Conservation (phyloP, 768 basidiomycete genomes). For the Lactifluus piperatus region DNA sequence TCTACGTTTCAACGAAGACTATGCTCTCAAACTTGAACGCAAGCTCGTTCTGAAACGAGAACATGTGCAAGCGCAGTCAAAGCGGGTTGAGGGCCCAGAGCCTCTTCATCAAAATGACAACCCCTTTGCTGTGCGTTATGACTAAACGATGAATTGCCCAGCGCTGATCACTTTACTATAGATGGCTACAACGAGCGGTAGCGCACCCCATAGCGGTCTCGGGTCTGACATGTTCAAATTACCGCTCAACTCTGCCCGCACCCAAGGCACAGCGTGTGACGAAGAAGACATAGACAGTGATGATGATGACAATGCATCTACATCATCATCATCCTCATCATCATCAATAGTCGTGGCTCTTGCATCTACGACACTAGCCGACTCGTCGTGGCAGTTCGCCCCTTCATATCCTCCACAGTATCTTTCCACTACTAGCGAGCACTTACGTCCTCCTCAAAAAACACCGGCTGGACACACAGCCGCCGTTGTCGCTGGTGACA, state of each 20-base stretch:
- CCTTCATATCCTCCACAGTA: constrained; percentile 64
- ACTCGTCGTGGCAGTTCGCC: constrained; percentile 58
- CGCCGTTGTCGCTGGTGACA: constrained; percentile 36
- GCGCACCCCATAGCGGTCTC: constrained; percentile 39
- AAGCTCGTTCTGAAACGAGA: constrained; percentile 38
- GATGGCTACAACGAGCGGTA: constrained; percentile 18
- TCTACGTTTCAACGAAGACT: constrained; percentile 59
- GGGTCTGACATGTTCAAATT: constrained; percentile 61
- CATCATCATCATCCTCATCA: constrained; percentile 21
- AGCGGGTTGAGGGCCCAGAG: constrained; percentile 26
- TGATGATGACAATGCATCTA: constrained; percentile 33
- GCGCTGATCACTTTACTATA: neutral
- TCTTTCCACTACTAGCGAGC: constrained; percentile 67
- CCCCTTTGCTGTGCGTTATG: constrained; percentile 56
- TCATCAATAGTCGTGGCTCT: constrained; percentile 47
- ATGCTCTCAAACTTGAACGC: constrained; percentile 62
- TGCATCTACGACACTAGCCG: constrained; percentile 42
- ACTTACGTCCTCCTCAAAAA: constrained; percentile 48
- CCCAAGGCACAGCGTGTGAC: neutral
- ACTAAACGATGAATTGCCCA: neutral
- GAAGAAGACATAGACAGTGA: constrained; percentile 12
- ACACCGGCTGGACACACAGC: constrained; percentile 29
- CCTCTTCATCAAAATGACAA: constrained; percentile 36
- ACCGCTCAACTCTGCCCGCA: neutral
- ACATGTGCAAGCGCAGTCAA: constrained; percentile 30